Conservation (phyloP, 202 grass and related monocot species). For the Setaria italica region DNA sequence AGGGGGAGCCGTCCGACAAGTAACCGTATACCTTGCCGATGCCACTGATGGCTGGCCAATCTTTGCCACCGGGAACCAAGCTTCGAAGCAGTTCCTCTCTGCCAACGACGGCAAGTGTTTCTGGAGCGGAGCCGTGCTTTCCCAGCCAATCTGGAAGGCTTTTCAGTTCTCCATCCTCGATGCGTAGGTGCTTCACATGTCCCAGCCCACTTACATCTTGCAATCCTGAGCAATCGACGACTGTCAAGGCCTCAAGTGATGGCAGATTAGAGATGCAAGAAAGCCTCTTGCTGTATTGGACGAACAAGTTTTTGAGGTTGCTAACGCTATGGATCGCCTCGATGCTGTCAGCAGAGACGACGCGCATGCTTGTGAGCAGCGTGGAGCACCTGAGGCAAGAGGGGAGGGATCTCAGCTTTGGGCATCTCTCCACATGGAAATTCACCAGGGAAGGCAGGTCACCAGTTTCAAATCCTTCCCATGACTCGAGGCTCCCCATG, state of each 20-base stretch:
- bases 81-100: slow-evolving; percentile 32
- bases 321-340: slow-evolving; percentile 26
- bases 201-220: background rate
- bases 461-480: slow-evolving; percentile 14
- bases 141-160: slow-evolving; percentile 38
- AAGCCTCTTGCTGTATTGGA: slow-evolving; percentile 4
- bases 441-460: slow-evolving; percentile 27
- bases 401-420: slow-evolving; percentile 36
- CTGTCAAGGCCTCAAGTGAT: slow-evolving; percentile 11
- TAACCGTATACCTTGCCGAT: slow-evolving; percentile 17
- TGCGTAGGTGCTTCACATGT: background rate
- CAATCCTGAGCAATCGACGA: slow-evolving; percentile 28
- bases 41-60: slow-evolving; percentile 14
- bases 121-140: background rate
- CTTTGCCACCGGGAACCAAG: background rate
- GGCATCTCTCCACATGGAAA: slow-evolving; percentile 40
- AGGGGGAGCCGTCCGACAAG: background rate
- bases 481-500: slow-evolving; percentile 41
- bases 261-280: slow-evolving; percentile 30
- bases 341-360: slow-evolving; percentile 15
- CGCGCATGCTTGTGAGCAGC: background rate
- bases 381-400: slow-evolving; percentile 19
- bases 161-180: slow-evolving; percentile 7
- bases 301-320: slow-evolving; percentile 3
- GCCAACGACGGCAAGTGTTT: slow-evolving; percentile 17